These are phyloP conservation scores for Ramaria rubella DNA, from an alignment of 768 basidiomycete species.

Conservation along the genomic window DNA sequence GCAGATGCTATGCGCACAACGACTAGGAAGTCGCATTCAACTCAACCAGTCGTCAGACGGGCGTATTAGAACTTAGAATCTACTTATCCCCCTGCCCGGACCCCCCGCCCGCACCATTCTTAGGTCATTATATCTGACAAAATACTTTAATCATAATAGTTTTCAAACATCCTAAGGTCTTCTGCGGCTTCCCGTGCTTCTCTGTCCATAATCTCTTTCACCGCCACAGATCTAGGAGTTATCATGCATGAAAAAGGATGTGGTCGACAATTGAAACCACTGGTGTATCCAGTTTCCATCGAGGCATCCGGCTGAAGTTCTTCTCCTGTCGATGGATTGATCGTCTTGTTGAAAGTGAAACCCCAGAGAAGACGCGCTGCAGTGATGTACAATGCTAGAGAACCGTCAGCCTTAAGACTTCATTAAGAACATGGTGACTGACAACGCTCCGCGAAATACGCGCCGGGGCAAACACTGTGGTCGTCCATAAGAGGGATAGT, in stretches of 20 bases:
- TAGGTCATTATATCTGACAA: no score
- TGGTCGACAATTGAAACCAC: constrained; percentile 14
- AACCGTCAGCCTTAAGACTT: background rate
- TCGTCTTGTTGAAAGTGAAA: constrained; percentile 11
- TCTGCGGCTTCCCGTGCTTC: constrained; percentile 12
- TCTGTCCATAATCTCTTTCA: constrained; percentile 7
- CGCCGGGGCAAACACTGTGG: constrained; percentile 12
- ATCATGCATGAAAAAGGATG: constrained; percentile 12
- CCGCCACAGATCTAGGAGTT: background rate
- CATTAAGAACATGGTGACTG: background rate
- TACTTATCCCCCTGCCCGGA: no score
- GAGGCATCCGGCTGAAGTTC: background rate
- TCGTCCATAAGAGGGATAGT: background rate
- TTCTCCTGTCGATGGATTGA: constrained; percentile 1
- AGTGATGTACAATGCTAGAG: constrained; percentile 13
- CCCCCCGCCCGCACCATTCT: background rate
- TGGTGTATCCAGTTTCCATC: constrained; percentile 14
- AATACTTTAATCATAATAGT: constrained; percentile 6
- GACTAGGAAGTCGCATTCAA: no score
- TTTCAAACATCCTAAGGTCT: constrained; percentile 10
- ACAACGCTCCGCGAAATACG: constrained; percentile 15
- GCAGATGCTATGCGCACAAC: no score
- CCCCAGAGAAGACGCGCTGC: constrained; percentile 15
- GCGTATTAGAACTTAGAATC: no score
- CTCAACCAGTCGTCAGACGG: no score